phyloP scores from a whole-genome alignment of 73 alveolate species.

The Tetrahymena thermophila region DNA sequence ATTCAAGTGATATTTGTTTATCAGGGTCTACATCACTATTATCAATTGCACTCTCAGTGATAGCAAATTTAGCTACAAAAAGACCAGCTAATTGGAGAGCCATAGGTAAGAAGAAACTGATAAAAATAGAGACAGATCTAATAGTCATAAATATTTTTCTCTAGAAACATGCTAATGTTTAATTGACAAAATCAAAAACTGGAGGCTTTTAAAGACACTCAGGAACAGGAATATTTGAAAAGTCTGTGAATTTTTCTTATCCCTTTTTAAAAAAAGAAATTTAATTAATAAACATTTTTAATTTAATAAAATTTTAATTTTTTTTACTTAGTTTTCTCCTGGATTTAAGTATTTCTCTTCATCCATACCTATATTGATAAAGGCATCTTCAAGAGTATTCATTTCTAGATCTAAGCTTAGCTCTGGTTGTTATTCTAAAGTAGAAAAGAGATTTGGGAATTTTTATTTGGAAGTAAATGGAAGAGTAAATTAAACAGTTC shows the following conservation, averaged over 20 bases:
- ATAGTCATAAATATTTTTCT: not conserved
- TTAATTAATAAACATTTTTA: not conserved
- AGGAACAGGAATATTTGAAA: not conserved
- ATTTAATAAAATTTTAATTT: not conserved
- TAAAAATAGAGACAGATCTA: not conserved
- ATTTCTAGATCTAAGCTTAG: not conserved
- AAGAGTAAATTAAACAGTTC: not conserved
- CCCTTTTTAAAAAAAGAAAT: not conserved
- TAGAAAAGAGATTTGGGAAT: not conserved
- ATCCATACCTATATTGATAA: conserved; percentile 34
- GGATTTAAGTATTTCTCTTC: conserved; percentile 4
- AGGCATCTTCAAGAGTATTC: conserved; percentile 37
- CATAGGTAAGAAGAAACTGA: not conserved
- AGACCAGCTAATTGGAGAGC: not conserved
- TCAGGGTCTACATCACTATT: not conserved
- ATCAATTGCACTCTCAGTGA: not conserved
- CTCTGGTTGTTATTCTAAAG: not conserved
- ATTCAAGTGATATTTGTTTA: not conserved
- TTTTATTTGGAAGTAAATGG: conserved; percentile 2
- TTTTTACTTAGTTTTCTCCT: not conserved
- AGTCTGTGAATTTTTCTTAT: not conserved
- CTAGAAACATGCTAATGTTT: not conserved
- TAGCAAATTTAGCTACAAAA: not conserved
- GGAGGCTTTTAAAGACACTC: not conserved
- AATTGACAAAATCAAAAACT: not conserved